Evolutionary conservation across 345 rosid genomes (phyloP), one percentile per base, ranked within the genome.

Genomic region (Luvunga scandens): DNA sequence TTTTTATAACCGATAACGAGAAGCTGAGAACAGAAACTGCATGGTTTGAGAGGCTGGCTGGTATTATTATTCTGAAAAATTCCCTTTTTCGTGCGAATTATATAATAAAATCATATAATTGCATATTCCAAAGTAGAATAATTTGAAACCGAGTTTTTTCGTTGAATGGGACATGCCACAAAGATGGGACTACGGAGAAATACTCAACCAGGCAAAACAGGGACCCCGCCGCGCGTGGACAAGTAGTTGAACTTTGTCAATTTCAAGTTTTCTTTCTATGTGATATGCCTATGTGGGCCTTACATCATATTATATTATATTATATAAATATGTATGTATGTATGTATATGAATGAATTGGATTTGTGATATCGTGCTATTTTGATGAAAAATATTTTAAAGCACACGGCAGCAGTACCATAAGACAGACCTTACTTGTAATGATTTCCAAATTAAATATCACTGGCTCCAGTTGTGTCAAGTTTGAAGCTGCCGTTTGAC

Each of bases 391-490:
- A 0, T 16, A 13, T 24, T 42, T 21, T 5, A 8, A 6, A 39
- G 36, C 27, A 2, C 0, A 27, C 21, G 6, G 27, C 1, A 8
- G 5, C 28, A 18, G 5, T 4, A 21, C 28, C 8, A 3, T 14
- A n/a, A 19, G 62, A 19, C n/a, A n/a, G n/a, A 14, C 31, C 18
- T 14, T 74, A 4, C 34, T 22, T 21, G 10, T 39, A 22, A 63
- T 69, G 65, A 62, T 36, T 27, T 6, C 72, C 82, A 66, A 61
- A 73, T 60, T 56, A 7, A 31, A 61, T 27, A 28, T 75, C n/a
- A 60, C 72, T 53, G 80, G 67, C 69, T 64, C 67, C 69, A 45
- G 61, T 28, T 63, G 70, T 30, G 69, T 30, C 61, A 63, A 45
- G 5, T 55, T 55, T 33, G 64, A 12, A 56, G 33, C 36, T 30